Evolutionary conservation across 208 protist genomes (phyloP).

Genomic region (Leptomonas pyrrhocoris): DNA sequence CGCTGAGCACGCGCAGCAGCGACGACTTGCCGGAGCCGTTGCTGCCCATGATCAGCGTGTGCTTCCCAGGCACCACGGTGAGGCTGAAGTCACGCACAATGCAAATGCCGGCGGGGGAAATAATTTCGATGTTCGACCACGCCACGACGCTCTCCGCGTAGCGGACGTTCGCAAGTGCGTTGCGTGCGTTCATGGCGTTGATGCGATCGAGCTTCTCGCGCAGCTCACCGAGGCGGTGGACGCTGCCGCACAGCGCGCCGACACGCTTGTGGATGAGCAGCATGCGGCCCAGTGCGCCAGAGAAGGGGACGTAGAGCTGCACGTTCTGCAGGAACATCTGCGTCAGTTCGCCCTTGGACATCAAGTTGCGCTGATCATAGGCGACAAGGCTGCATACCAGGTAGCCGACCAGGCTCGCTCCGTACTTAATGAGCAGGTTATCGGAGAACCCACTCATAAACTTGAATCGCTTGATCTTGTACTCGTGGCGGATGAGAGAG

Average conservation of each 20-base stretch:
- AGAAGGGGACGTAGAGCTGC: slow-evolving; percentile 82
- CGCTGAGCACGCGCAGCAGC: slow-evolving; percentile 66
- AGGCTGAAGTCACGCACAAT: slow-evolving; percentile 71
- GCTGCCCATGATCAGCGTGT: slow-evolving; percentile 85
- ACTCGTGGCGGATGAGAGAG: slow-evolving; percentile 68
- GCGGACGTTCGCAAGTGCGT: slow-evolving; percentile 16
- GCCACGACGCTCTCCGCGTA: slow-evolving; percentile 43
- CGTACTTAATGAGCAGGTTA: slow-evolving; percentile 78
- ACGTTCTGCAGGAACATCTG: slow-evolving; percentile 71
- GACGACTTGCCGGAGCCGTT: slow-evolving; percentile 93
- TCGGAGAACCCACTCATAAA: slow-evolving; percentile 67
- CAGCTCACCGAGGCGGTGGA: slow-evolving; percentile 84
- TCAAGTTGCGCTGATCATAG: slow-evolving; percentile 38
- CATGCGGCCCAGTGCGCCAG: slow-evolving; percentile 69
- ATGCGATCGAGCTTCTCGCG: slow-evolving; percentile 61
- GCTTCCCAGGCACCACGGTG: slow-evolving; percentile 44
- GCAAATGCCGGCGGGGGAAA: slow-evolving; percentile 45
- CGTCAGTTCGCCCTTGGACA: slow-evolving; percentile 52
- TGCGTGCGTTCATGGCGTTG: slow-evolving; percentile 26
- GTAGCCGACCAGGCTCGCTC: slow-evolving; percentile 70
- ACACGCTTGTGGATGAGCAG: slow-evolving; percentile 82
- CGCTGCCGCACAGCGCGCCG: slow-evolving; percentile 68
- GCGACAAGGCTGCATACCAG: slow-evolving; percentile 71
- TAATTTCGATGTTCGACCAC: slow-evolving; percentile 61
- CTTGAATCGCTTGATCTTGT: slow-evolving; percentile 76